Evolutionary conservation across 1,139 yeast species (phyloP), one percentile per base, ranked within the genome.

Genomic region (Casaregolazyma lundiana): DNA sequence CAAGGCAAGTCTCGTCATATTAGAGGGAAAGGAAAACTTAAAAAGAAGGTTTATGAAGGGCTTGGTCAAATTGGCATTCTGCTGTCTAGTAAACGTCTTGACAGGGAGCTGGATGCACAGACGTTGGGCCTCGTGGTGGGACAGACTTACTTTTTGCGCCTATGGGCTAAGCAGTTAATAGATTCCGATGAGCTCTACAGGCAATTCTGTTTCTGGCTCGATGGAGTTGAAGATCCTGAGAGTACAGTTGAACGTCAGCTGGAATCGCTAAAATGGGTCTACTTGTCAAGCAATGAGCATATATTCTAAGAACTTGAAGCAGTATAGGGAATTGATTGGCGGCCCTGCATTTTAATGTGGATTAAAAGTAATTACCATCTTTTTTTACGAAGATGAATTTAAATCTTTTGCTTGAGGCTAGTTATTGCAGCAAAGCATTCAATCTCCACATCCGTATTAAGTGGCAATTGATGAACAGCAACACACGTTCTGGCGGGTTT

Each of bases 401-500:
- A 26, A 26, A 26, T 26, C 15, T 26, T 26, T 11, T 26, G 32
- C 15, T 26, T 26, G 3, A 15, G 32, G 6, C 13, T 13, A 26
- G 32, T 26, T 26, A 57, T 47, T 43, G 60, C 57, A 26, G 61
- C 62, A 36, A 53, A 50, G 52, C 57, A 53, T 65, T 80, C 86
- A 35, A 58, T 56, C 46, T 59, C 62, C 26, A 59, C 61, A 37
- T 59, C 61, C 37, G 60, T 58, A 40, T 52, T 52, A 43, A 56
- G 39, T 16, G 60, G 61, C 45, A 58, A 49, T 49, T 58, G 59
- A 50, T 54, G 53, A n/a, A 58, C 67, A 37, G 76, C 69, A 22
- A 77, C 72, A 58, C 81, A 77, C 44, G 78, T 71, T 63, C 84
- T 69, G 22, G 78, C 76, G n/a, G 84, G 84, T 57, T 70, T 69